Percentiles rank a stretch among this genome's conserved stretches.
Conservation (phyloP, 1,284 basidiomycete genomes). For the Trichosporon sp. region DNA sequence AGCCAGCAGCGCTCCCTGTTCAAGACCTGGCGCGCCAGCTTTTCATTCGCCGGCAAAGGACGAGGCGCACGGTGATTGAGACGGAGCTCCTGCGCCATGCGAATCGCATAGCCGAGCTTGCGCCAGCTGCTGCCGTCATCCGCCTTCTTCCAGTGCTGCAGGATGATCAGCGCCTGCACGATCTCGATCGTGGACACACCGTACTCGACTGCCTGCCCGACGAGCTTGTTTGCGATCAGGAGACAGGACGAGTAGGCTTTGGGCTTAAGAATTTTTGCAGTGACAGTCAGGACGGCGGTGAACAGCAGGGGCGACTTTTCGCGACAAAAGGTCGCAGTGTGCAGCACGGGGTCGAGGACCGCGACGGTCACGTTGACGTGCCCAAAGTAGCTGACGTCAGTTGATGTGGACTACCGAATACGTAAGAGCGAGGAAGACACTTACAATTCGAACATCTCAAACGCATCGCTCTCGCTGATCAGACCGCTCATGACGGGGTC, state of each 20-base stretch:
- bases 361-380: slow-evolving; percentile 46
- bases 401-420: background rate
- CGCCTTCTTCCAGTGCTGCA: slow-evolving; percentile 57
- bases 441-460: slow-evolving; percentile 49
- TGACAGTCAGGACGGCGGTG: slow-evolving; percentile 55
- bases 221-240: slow-evolving; percentile 46
- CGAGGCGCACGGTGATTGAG: slow-evolving; percentile 42
- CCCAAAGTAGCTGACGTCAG: slow-evolving; percentile 41
- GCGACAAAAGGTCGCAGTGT: slow-evolving; percentile 51
- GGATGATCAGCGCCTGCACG: slow-evolving; percentile 53
- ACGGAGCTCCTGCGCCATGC: slow-evolving; percentile 54
- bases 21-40: slow-evolving; percentile 40
- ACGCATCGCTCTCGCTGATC: slow-evolving; percentile 40
- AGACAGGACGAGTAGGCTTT: slow-evolving; percentile 52
- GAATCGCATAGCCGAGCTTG: slow-evolving; percentile 49
- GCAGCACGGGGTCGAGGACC: slow-evolving; percentile 52
- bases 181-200: slow-evolving; percentile 54
- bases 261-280: slow-evolving; percentile 53
- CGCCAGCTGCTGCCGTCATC: slow-evolving; percentile 52
- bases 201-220: slow-evolving; percentile 55
- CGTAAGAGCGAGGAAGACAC: slow-evolving; percentile 20
- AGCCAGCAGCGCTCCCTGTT: slow-evolving; percentile 43
- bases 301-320: slow-evolving; percentile 54
- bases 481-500: slow-evolving; percentile 49
- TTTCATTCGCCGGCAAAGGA: slow-evolving; percentile 43